These are phyloP conservation scores for Tephrocybe sp. DNA, from an alignment of 768 basidiomycete genomes.

Conservation along the genomic window DNA sequence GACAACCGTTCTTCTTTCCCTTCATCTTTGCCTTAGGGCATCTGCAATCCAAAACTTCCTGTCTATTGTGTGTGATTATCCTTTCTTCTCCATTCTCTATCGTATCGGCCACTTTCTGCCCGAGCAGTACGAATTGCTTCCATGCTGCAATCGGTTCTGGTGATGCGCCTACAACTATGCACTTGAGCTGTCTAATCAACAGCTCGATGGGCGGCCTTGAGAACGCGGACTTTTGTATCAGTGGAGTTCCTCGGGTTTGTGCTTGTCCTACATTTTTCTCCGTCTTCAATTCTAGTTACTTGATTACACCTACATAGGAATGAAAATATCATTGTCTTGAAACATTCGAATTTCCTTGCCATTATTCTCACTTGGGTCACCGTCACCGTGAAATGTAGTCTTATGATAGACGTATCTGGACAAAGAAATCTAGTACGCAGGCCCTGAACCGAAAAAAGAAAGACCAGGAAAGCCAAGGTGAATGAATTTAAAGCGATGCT, in stretches of 20 bases:
- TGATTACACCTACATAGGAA: too few relatives aligned
- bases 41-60: too few relatives aligned
- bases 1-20: neutral
- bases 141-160: constrained; percentile 80
- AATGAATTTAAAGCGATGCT: constrained; percentile 7
- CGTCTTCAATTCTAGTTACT: neutral
- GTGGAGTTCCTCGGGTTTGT: constrained; percentile 32
- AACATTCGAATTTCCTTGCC: too few relatives aligned
- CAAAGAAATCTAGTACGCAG: too few relatives aligned
- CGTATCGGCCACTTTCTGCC: constrained; percentile 69
- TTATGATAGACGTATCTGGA: too few relatives aligned
- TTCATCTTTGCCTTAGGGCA: too few relatives aligned
- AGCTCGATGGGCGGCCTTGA: constrained; percentile 47
- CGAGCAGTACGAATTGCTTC: constrained; percentile 61
- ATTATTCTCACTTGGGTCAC: too few relatives aligned
- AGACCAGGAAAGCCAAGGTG: too few relatives aligned
- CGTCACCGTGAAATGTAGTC: too few relatives aligned
- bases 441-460: too few relatives aligned
- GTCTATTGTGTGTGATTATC: too few relatives aligned
- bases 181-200: constrained; percentile 56
- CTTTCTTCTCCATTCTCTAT: constrained; percentile 9
- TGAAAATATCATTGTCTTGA: too few relatives aligned
- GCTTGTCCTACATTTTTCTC: constrained; percentile 30
- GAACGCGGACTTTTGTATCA: constrained; percentile 32
- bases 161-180: constrained; percentile 64